A percentile compares a stretch with the other conserved stretches of the same genome.
These are phyloP conservation scores for Davidsoniella eucalypti DNA, from an alignment of 2,329 filamentous ascomycete genomes.

Conservation along the genomic window DNA sequence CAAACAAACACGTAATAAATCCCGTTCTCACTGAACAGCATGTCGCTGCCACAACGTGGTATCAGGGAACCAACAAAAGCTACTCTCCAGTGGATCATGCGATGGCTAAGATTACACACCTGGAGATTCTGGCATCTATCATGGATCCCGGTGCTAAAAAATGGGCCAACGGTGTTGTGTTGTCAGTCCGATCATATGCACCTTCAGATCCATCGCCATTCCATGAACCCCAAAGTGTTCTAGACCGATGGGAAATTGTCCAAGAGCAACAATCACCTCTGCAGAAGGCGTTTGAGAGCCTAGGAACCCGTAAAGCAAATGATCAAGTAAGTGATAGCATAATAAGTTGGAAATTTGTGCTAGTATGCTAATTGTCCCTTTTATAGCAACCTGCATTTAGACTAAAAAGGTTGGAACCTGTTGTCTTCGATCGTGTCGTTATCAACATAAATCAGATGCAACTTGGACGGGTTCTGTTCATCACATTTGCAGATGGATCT, in stretches of 20 bases:
- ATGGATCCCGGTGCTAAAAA: conserved; percentile 39
- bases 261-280: conserved; percentile 47
- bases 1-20: conserved; percentile 30
- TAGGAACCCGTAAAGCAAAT: conserved; percentile 43
- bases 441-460: conserved; percentile 52
- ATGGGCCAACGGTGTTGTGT: conserved; percentile 18
- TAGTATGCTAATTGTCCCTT: conserved; percentile 10
- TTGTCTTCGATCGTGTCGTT: conserved; percentile 48
- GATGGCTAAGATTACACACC: conserved; percentile 50
- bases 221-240: conserved; percentile 52
- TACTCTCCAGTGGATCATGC: conserved; percentile 30
- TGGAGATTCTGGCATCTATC: conserved; percentile 55
- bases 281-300: conserved; percentile 62
- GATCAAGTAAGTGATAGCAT: not conserved
- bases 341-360: not conserved
- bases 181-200: conserved; percentile 12
- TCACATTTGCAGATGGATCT: conserved; percentile 65
- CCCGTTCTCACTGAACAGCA: conserved; percentile 39
- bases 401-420: conserved; percentile 50
- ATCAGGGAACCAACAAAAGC: conserved; percentile 27
- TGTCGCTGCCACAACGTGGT: conserved; percentile 41
- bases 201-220: conserved; percentile 28
- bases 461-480: conserved; percentile 53
- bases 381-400: conserved; percentile 17
- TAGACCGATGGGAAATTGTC: conserved; percentile 72